These are phyloP conservation scores for Pleurotus platypus DNA, from an alignment of 768 basidiomycete species.

Conservation along the genomic window DNA sequence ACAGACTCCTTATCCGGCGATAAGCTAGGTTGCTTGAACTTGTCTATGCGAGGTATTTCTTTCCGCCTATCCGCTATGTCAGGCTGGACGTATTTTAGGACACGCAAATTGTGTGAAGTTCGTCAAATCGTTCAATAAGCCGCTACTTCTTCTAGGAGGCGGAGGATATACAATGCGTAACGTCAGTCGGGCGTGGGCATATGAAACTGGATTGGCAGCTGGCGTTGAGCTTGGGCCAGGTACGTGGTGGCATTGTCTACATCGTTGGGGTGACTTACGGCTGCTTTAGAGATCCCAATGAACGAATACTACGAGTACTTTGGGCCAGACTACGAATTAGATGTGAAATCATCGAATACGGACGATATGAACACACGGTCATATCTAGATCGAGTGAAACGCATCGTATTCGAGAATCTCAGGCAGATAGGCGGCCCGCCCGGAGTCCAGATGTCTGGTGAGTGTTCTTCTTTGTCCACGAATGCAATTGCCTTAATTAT, in stretches of 20 bases:
- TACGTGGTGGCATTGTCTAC: slow-evolving; percentile 27
- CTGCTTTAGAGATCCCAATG: slow-evolving; percentile 78
- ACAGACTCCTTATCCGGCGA: slow-evolving; percentile 95
- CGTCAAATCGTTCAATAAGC: slow-evolving; percentile 76
- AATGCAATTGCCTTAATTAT: background rate
- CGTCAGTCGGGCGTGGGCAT: slow-evolving; percentile 92
- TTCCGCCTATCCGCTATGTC: background rate
- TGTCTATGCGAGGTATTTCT: slow-evolving; percentile 66
- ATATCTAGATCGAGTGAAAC: slow-evolving; percentile 90
- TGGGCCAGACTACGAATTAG: slow-evolving; percentile 94
- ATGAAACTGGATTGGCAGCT: slow-evolving; percentile 97
- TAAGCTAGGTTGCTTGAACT: slow-evolving; percentile 93
- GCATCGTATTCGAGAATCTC: slow-evolving; percentile 89
- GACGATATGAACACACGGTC: slow-evolving; percentile 93
- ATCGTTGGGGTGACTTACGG: background rate
- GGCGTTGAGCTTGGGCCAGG: slow-evolving; percentile 89
- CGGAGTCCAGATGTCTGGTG: slow-evolving; percentile 88
- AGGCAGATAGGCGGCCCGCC: slow-evolving; percentile 85
- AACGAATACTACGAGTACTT: slow-evolving; percentile 99
- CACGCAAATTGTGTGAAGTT: slow-evolving; percentile 91
- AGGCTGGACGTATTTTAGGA: slow-evolving; percentile 32
- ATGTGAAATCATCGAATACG: slow-evolving; percentile 92
- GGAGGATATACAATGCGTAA: slow-evolving; percentile 98
- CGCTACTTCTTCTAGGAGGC: slow-evolving; percentile 89
- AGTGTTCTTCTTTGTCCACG: slow-evolving; percentile 2